Conservation (phyloP, 495 filamentous ascomycete genomes). For the Glarea lozoyensis region DNA sequence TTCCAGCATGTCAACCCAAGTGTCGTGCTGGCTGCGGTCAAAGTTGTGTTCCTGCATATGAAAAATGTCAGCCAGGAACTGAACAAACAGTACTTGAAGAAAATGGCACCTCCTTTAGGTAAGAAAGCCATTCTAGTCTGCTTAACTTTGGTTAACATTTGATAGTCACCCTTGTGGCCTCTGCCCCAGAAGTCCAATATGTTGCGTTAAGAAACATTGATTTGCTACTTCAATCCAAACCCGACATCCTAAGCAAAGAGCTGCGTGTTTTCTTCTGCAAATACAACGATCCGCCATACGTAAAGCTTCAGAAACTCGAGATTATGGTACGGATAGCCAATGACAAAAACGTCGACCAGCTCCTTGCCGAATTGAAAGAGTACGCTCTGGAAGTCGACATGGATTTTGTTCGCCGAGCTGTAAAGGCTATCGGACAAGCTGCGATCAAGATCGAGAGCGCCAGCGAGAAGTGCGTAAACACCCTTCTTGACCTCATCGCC, state of each 20-base stretch:
- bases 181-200: conserved; percentile 94
- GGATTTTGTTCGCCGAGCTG: conserved; percentile 92
- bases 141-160: conserved; percentile 16
- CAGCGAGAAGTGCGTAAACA: conserved; percentile 91
- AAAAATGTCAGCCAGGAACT: conserved; percentile 68
- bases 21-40: conserved; percentile 93
- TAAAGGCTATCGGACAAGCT: conserved; percentile 92
- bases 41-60: conserved; percentile 97
- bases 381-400: conserved; percentile 98
- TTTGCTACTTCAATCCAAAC: conserved; percentile 86
- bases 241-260: conserved; percentile 94
- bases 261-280: conserved; percentile 99
- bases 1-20: conserved; percentile 98
- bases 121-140: conserved; percentile 16
- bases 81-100: conserved; percentile 76
- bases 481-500: conserved; percentile 83
- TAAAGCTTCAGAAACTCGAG: conserved; percentile 95
- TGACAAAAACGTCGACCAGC: conserved; percentile 91
- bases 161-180: conserved; percentile 88
- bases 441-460: conserved; percentile 96
- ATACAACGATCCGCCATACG: conserved; percentile 96
- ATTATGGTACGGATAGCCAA: conserved; percentile 99
- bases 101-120: conserved; percentile 97
- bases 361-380: conserved; percentile 89
- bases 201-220: conserved; percentile 95